phyloP scores from a whole-genome alignment of 2,329 filamentous ascomycete species.

The Colletotrichum gigasporum region DNA sequence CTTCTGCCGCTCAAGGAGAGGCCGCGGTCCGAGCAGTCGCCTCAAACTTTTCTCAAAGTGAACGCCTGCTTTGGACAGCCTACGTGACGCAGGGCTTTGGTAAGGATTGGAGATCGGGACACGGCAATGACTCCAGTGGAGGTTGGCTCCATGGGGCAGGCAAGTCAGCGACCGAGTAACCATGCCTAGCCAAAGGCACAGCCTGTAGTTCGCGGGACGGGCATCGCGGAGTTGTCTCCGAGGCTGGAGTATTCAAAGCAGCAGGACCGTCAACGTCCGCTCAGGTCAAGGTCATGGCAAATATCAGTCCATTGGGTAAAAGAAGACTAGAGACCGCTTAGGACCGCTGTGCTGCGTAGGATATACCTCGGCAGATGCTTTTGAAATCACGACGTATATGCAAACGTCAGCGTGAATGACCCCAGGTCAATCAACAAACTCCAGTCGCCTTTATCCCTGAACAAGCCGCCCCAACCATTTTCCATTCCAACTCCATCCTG shows the following conservation, averaged over 20 bases:
- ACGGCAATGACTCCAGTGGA: too few relatives aligned
- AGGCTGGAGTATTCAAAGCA: too few relatives aligned
- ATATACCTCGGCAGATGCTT: neutral
- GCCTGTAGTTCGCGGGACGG: too few relatives aligned
- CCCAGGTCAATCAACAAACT: conserved; percentile 1
- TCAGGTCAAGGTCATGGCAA: neutral
- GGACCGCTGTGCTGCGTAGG: neutral
- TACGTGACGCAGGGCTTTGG: too few relatives aligned
- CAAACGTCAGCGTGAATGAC: conserved; percentile 3
- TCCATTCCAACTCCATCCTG: conserved; percentile 21
- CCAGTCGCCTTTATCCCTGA: conserved; percentile 20
- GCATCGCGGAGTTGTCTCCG: neutral
- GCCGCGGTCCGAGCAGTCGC: too few relatives aligned
- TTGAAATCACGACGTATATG: conserved; percentile 14
- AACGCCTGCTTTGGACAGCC: too few relatives aligned
- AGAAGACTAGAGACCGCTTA: neutral
- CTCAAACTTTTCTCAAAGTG: too few relatives aligned
- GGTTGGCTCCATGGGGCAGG: too few relatives aligned
- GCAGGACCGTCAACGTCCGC: neutral
- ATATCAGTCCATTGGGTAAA: neutral
- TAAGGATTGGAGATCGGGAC: too few relatives aligned
- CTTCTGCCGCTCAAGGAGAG: too few relatives aligned
- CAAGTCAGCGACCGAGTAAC: too few relatives aligned
- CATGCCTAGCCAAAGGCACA: too few relatives aligned
- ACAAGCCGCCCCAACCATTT: neutral